Conservation (phyloP, 164 flowering plant genomes). For the Berberis thunbergii region DNA sequence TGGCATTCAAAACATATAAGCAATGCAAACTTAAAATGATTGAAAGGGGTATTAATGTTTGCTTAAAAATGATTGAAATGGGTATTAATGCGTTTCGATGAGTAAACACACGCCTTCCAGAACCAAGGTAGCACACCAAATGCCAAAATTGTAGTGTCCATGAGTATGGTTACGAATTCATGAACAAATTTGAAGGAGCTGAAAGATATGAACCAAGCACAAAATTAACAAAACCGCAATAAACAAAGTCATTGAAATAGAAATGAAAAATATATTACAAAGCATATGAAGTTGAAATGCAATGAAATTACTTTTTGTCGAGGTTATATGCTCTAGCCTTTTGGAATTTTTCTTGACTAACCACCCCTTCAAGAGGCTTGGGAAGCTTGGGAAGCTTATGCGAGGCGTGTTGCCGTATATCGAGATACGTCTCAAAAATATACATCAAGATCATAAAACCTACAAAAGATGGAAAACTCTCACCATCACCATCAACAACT, state of each 20-base stretch:
- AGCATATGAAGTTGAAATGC: neutral
- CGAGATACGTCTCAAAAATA: constrained; percentile 78
- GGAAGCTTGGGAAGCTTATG: constrained; percentile 74
- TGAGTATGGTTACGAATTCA: constrained; percentile 61
- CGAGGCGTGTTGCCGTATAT: constrained; percentile 81
- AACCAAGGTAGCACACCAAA: constrained; percentile 89
- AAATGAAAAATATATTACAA: neutral
- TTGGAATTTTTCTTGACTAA: constrained; percentile 81
- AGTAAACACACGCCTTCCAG: constrained; percentile 65
- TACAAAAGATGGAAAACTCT: constrained; percentile 16
- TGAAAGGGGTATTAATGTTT: too few relatives aligned
- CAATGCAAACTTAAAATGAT: neutral
- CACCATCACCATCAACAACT: neutral
- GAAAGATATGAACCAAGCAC: constrained; percentile 17
- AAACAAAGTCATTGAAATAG: neutral
- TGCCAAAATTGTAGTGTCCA: constrained; percentile 74
- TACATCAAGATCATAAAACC: constrained; percentile 82
- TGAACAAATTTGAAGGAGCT: constrained; percentile 87
- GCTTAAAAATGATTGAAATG: too few relatives aligned
- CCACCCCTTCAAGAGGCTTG: constrained; percentile 67
- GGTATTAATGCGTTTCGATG: neutral
- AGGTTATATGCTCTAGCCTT: constrained; percentile 85
- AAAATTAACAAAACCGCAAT: neutral
- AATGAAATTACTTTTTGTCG: constrained; percentile 66
- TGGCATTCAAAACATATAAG: constrained; percentile 10